Conservation (phyloP, 108 stramenopile genomes). For the Schizochytrium sp. region DNA sequence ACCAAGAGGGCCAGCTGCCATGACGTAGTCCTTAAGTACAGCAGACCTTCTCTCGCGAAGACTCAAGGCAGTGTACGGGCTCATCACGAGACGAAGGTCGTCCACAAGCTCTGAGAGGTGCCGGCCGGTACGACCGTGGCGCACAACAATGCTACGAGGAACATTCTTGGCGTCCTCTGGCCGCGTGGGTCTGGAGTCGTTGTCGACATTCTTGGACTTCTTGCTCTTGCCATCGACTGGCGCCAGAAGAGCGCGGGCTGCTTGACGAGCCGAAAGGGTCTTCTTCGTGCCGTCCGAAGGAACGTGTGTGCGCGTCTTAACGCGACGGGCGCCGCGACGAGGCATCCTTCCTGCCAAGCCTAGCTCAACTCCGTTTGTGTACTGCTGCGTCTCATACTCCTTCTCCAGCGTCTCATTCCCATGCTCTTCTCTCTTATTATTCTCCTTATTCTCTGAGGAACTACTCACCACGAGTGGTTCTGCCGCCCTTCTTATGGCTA, state of each 20-base stretch:
- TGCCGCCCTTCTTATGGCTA: too few relatives aligned
- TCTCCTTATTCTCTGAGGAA: background rate
- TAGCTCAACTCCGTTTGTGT: background rate
- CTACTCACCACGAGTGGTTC: too few relatives aligned
- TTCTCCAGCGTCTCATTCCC: background rate
- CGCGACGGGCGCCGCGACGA: constrained; percentile 11
- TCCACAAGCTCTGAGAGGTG: constrained; percentile 83
- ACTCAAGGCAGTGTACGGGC: constrained; percentile 93
- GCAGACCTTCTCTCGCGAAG: constrained; percentile 85
- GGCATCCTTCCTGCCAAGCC: constrained; percentile 38
- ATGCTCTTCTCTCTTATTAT: background rate
- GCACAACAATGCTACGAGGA: constrained; percentile 71
- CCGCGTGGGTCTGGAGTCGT: background rate
- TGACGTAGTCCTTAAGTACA: constrained; percentile 74
- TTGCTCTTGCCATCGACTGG: constrained; percentile 9
- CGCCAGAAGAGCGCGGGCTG: constrained; percentile 13
- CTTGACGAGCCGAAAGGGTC: background rate
- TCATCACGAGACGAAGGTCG: constrained; percentile 91
- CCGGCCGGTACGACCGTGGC: constrained; percentile 65
- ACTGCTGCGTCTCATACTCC: too few relatives aligned
- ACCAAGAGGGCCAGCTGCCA: constrained; percentile 85
- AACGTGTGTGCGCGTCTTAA: constrained; percentile 33
- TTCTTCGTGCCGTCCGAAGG: background rate
- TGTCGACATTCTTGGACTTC: background rate
- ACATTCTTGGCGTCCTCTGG: constrained; percentile 64